Evolutionary conservation across 1,284 basidiomycete species (phyloP), one percentile per base, ranked within the genome.

Genomic region (Ceratobasidium sp.): DNA sequence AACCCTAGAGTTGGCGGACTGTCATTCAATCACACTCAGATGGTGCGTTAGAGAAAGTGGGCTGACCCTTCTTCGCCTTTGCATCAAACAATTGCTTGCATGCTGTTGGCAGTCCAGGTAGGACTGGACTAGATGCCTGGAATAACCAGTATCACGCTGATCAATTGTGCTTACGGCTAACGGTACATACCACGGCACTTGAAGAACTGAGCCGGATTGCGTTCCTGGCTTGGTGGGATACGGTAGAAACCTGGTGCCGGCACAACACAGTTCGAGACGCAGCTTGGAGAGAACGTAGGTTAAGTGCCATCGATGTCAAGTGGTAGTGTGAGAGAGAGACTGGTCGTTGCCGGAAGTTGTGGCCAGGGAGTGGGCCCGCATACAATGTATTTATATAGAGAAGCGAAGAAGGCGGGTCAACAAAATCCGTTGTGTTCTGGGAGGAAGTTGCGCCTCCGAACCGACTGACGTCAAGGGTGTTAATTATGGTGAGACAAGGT

Each of bases 1-100:
- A 91, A 75, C 1, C 67, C 64, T 67, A 17, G 20, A 32, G 25
- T 25, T 3, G 3, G 6, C 13, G 29, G 13, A 3, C 29, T 6
- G 47, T 50, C 22, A 12, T 15, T 15, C n/a, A 6, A 31, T 20
- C 17, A 31, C 31, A 2, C 13, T 43, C 27, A 2, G 3, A 4
- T 22, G 22, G n/a, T 20, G 32, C 27, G 15, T 38, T 8, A n/a
- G 17, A n/a, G 10, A 45, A 40, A 27, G 35, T 49, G 20, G 8
- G 15, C 45, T 25, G 22, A 54, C 64, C 64, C 55, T 55, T 67
- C 25, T 42, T 50, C 15, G 64, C 64, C 38, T 67, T 67, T 17
- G 64, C 64, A 34, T 67, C 64, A 32, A 67, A 67, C 17, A 67
- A 31, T 31, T 67, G 38, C 34, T 67, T 67, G 64, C 64, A 67